These are phyloP conservation scores for Boehmeria nivea DNA, from an alignment of 306 rosid genomes.

Conservation along the genomic window DNA sequence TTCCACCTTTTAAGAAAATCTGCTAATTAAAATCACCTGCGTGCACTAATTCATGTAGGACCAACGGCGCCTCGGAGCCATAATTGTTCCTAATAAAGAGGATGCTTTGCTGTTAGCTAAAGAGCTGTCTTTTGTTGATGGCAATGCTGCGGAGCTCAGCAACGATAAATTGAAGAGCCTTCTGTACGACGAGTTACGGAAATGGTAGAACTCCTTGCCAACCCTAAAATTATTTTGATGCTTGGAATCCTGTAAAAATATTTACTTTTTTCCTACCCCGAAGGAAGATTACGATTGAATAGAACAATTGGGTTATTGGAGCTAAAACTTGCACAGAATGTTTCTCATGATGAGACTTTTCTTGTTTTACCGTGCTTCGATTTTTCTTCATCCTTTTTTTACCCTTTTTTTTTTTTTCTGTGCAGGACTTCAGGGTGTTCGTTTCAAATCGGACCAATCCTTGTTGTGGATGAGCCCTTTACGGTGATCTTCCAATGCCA, in stretches of 20 bases:
- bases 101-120: constrained; percentile 61
- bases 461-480: constrained; percentile 67
- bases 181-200: constrained; percentile 52
- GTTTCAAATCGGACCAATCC: constrained; percentile 88
- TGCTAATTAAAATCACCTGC: constrained; percentile 4
- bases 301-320: no score
- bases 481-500: constrained; percentile 45
- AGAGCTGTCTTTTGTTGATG: constrained; percentile 38
- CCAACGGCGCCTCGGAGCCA: constrained; percentile 87
- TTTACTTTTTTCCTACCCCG: no score
- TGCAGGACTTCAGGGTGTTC: constrained; percentile 74
- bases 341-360: not conserved
- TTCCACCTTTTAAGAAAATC: not conserved
- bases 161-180: constrained; percentile 44
- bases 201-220: constrained; percentile 42
- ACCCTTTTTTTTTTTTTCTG: constrained; percentile 14
- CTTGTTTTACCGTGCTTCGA: no score
- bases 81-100: constrained; percentile 86
- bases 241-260: no score
- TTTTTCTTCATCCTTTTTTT: not conserved
- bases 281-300: no score
- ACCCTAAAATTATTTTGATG: not conserved
- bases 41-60: constrained; percentile 42
- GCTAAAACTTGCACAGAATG: not conserved
- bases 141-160: constrained; percentile 48